Evolutionary conservation across 495 filamentous ascomycete genomes (phyloP), one percentile per base, ranked within the genome.

Genomic region (Penicillium goetzii): DNA sequence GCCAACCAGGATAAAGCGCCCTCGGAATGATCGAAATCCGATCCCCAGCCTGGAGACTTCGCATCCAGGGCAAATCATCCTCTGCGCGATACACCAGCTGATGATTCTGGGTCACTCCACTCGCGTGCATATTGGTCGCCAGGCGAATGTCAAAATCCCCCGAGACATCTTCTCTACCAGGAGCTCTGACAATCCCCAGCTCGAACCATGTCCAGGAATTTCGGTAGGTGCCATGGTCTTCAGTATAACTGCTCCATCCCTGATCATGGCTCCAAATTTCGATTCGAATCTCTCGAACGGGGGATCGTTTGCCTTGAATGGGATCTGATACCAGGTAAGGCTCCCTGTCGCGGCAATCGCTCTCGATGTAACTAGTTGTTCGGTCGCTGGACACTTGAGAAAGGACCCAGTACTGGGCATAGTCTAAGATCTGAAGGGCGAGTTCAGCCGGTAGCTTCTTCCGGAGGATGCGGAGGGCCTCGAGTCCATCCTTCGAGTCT

Each of bases 21-120:
- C 43, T 47, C 21, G 43, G 43, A 25, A 47, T 47, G 43, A 47
- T 47, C 43, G 43, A 47, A 47, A 47, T 14, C 43, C 43, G 43
- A 47, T 47, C 43, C 19, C 21, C 43, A 47, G 43, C 43, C 10
- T 23, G 21, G 14, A 47, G 43, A 25, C 11, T 25, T 12, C 21
- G 43, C 43, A 47, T 47, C 43, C 43, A 47, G 21, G 43, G 19
- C 10, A 25, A 4, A 7, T 47, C n/a, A 47, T 47, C 43, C 19
- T 47, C 43, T 47, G 43, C 43, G 8, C 21, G 21, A 47, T 23
- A 47, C 3, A 47, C 43, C 21, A 23, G 2, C 10, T 25, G 43
- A 17, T 47, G 43, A 12, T 47, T 11, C 43, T 47, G 43, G 9
- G 19, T 47, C 21, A 25, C 43, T 21, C 11, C 4, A 9, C 19